A percentile compares a stretch with the other conserved stretches of the same genome.
phyloP scores from a whole-genome alignment of 176 grass and related monocot genomes.

The Eremochloa ophiuroides region DNA sequence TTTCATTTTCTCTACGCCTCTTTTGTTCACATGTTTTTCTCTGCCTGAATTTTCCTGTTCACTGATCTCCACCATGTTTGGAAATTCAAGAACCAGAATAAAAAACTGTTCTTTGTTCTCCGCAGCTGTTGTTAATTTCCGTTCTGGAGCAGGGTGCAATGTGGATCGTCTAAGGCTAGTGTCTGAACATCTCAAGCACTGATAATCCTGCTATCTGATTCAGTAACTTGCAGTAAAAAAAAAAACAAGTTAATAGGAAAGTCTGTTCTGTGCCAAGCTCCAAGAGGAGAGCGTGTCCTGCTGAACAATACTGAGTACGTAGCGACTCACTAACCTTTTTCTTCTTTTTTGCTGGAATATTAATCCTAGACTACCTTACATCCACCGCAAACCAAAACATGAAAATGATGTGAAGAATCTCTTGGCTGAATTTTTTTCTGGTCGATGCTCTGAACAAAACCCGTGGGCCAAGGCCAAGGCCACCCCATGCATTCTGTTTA shows the following conservation, averaged over 20 bases:
- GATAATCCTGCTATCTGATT: neutral
- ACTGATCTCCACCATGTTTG: neutral
- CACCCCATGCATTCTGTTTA: neutral
- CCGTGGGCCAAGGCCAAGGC: neutral
- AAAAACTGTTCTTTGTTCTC: neutral
- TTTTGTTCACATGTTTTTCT: neutral
- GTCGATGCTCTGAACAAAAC: neutral
- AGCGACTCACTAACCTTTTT: neutral
- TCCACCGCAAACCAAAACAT: neutral
- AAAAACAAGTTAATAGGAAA: neutral
- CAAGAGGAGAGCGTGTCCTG: neutral
- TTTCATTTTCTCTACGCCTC: neutral
- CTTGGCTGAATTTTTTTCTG: neutral
- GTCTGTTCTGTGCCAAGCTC: neutral
- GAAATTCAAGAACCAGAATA: neutral
- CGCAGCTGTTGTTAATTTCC: neutral
- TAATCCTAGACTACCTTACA: neutral
- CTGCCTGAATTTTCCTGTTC: neutral
- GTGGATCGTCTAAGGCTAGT: neutral
- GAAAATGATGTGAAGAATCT: constrained; percentile 6
- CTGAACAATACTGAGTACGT: neutral
- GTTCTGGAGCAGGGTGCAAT: neutral
- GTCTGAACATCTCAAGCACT: neutral
- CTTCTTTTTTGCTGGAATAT: neutral
- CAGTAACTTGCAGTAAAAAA: neutral